Percentiles rank a stretch among this genome's conserved stretches.
Conservation (phyloP, 495 filamentous ascomycete genomes). For the Parathielavia appendiculata region DNA sequence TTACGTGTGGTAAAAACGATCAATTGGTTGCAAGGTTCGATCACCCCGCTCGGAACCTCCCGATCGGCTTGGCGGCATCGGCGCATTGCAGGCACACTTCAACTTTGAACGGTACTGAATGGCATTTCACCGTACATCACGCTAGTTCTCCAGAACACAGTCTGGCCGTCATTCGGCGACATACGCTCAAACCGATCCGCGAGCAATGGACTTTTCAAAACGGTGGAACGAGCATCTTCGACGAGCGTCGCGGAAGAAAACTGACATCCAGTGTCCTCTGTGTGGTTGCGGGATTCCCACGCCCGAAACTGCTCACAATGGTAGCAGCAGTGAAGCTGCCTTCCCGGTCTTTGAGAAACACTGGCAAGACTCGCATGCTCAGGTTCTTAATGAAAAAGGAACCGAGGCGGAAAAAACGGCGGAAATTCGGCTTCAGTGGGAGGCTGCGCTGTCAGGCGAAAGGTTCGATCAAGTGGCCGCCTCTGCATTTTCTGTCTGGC, state of each 20-base stretch:
- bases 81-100: too few species aligned
- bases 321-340: too few species aligned
- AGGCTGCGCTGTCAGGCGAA: background rate
- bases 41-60: background rate
- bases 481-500: background rate
- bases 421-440: conserved; percentile 11
- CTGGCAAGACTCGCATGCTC: background rate
- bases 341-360: background rate
- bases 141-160: background rate
- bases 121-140: background rate
- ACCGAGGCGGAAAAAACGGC: conserved; percentile 13
- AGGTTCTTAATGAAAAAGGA: conserved; percentile 4
- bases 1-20: too few species aligned
- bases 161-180: too few species aligned
- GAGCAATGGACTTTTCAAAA: background rate
- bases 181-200: too few species aligned
- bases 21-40: too few species aligned
- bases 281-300: background rate
- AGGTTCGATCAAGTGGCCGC: conserved; percentile 4
- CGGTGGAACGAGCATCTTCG: background rate
- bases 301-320: too few species aligned
- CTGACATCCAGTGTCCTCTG: background rate
- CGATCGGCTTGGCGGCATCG: too few species aligned
- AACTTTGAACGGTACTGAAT: too few species aligned
- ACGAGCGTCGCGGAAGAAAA: background rate